Evolutionary conservation across 345 rosid genomes (phyloP), one percentile per base, ranked within the genome.

Genomic region (Lepidium didymum): DNA sequence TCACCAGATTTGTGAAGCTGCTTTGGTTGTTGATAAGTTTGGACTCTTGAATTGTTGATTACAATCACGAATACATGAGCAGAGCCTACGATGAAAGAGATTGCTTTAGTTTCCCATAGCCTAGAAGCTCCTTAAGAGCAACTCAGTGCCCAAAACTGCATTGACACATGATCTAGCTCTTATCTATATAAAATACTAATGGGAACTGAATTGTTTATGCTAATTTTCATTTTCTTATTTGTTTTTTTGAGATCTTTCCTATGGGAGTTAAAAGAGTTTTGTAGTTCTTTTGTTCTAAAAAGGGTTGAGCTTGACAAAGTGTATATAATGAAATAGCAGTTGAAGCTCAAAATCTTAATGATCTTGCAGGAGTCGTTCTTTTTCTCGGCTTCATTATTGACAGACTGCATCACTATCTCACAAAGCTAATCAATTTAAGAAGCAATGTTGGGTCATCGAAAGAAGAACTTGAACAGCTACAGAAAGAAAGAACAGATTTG

Each of bases 351-450:
- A 16, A 43, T 8, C 59, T 71, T 51, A 7, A 58, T 64, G 63
- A 60, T 75, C 44, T 72, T 86, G 84, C 83, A 92, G 98, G 96
- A 53, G 91, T 90, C 36, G 83, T 92, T 10, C 78, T 90, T 13
- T 92, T 90, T 65, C 96, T 92, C 1, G 98, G 98, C 35, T 92
- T 92, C 77, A 63, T 92, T 51, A 84, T 92, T 31, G 96, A 92
- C 56, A 86, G 98, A 0, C 75, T 88, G 84, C 98, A 92, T 64
- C 93, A 90, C 53, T 92, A 86, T 76, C 86, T 90, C 19, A 82
- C 73, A 43, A 90, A 90, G 80, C 87, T 92, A 37, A 75, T 87
- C 40, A 78, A 60, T 1, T 8, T 89, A 49, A 89, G 95, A 81
- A 67, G 84, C 63, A 83, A 50, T 3, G 80, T 69, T 4, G 91